phyloP scores from a whole-genome alignment of 2,329 filamentous ascomycete genomes.

The Talaromyces sp. region DNA sequence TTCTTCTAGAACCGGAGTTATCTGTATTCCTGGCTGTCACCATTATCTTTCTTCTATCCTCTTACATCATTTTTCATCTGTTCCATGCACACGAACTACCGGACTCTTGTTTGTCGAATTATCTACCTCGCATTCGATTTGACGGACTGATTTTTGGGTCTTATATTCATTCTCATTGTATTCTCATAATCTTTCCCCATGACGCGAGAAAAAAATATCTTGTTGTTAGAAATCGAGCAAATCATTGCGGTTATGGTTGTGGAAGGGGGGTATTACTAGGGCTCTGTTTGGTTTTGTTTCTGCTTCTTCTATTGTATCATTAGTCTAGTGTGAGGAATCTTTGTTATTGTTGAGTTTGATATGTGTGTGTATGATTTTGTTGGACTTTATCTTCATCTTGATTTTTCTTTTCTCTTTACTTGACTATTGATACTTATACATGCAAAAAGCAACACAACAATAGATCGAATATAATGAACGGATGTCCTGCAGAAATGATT shows the following conservation, averaged over 20 bases:
- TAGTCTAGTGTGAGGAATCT: not conserved
- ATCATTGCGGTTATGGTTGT: not conserved
- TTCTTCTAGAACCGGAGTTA: constrained; percentile 6
- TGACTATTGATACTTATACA: not conserved
- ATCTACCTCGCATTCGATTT: not conserved
- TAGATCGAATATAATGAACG: not conserved
- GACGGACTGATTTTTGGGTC: not conserved
- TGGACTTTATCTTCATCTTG: not conserved
- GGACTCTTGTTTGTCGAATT: not conserved
- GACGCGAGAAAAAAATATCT: not conserved
- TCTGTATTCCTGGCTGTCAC: not conserved
- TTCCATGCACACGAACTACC: not conserved
- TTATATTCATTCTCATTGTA: not conserved
- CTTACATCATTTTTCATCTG: not conserved
- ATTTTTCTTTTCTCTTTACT: not conserved
- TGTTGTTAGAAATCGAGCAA: not conserved
- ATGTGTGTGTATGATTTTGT: not conserved
- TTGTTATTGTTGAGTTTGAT: not conserved
- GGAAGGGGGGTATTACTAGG: not conserved
- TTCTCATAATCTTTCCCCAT: not conserved
- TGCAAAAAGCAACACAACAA: not conserved
- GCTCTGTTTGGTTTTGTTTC: not conserved
- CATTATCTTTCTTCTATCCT: not conserved
- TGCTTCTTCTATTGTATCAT: constrained; percentile 1
- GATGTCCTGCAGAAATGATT: not conserved